Evolutionary conservation across 2,329 filamentous ascomycete genomes (phyloP).

Genomic region (Tolypocladium capitatum): DNA sequence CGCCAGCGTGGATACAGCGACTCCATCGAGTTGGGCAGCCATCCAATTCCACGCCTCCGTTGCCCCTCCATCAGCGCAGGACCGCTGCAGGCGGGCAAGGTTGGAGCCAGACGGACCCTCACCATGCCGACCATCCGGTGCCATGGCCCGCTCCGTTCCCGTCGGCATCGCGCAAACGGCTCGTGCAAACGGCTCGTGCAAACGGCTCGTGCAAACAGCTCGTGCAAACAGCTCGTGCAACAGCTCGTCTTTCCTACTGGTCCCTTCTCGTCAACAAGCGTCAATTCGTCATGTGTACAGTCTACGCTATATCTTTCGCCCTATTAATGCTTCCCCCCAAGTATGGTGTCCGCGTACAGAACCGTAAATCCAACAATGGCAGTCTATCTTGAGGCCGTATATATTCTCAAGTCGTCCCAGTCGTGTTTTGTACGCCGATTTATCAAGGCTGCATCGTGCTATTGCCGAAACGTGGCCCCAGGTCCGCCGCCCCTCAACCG

Average conservation of each 20-base stretch:
- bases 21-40: too few species aligned
- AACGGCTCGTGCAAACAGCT: too few species aligned
- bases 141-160: neutral
- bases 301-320: neutral
- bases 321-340: constrained; percentile 2
- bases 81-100: neutral
- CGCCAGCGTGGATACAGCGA: too few species aligned
- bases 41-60: too few species aligned
- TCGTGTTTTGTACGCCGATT: neutral
- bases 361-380: constrained; percentile 1
- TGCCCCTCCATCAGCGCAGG: too few species aligned
- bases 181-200: neutral
- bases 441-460: neutral
- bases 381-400: neutral
- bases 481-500: neutral
- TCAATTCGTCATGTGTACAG: neutral
- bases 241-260: neutral
- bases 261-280: neutral
- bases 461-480: neutral
- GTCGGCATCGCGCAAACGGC: neutral
- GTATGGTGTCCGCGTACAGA: constrained; percentile 11
- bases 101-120: neutral
- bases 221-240: too few species aligned
- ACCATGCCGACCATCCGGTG: neutral
- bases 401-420: neutral